Conservation (phyloP, 2,329 filamentous ascomycete genomes). For the Didymella lethalis region DNA sequence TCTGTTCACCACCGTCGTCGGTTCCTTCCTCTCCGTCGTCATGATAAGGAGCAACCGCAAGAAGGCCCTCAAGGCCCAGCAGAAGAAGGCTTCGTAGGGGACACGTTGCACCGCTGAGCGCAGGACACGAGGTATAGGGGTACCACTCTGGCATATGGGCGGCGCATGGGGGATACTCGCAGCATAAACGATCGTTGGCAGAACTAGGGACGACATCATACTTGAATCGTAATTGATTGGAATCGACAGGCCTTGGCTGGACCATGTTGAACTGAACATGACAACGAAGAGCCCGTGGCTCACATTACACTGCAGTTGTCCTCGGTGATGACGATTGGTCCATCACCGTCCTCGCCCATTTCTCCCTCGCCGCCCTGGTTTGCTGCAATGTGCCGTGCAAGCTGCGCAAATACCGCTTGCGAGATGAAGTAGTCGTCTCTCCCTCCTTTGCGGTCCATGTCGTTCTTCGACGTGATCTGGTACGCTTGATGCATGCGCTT, state of each 20-base stretch:
- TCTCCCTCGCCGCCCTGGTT: conserved; percentile 26
- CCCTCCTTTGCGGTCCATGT: conserved; percentile 65
- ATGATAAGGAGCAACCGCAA: conserved; percentile 99
- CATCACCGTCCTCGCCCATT: conserved; percentile 33
- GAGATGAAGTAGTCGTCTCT: conserved; percentile 66
- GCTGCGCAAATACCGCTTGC: conserved; percentile 48
- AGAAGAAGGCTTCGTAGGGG: conserved; percentile 75
- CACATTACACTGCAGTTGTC: conserved; percentile 45
- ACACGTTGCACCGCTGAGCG: conserved; percentile 14
- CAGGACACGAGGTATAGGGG: conserved; percentile 9
- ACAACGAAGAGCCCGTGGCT: neutral
- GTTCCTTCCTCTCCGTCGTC: conserved; percentile 92
- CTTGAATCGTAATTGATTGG: conserved; percentile 12
- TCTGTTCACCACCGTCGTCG: conserved; percentile 89
- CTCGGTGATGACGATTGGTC: conserved; percentile 40
- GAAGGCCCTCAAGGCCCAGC: conserved; percentile 92
- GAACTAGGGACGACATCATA: conserved; percentile 14
- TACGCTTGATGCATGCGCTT: conserved; percentile 68
- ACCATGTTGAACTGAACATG: neutral
- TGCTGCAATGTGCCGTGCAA: conserved; percentile 46
- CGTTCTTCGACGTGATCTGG: conserved; percentile 68
- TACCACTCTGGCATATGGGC: conserved; percentile 20
- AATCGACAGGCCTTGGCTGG: neutral
- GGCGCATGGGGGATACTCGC: conserved; percentile 10
- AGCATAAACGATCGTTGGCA: conserved; percentile 6